A percentile compares a stretch with the other conserved stretches of the same genome.
These are phyloP conservation scores for Chloris gayana DNA, from an alignment of 176 grass and related monocot species.

Conservation along the genomic window DNA sequence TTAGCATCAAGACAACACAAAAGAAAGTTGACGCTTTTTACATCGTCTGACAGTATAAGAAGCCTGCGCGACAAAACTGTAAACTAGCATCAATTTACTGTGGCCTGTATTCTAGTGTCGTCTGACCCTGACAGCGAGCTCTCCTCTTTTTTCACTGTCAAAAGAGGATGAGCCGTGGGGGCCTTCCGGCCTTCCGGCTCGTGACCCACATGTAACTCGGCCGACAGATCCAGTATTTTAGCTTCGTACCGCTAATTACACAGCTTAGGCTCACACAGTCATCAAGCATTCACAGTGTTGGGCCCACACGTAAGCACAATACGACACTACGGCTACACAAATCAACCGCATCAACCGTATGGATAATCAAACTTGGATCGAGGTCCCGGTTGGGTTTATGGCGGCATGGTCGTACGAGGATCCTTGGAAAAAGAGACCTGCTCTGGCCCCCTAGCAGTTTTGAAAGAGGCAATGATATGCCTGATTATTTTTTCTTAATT, in stretches of 20 bases:
- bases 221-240: constrained; percentile 39
- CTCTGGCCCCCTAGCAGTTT: no score
- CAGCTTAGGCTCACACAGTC: not conserved
- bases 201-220: constrained; percentile 23
- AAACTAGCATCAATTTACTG: constrained; percentile 31
- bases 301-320: not conserved
- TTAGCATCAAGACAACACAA: not conserved
- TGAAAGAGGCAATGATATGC: no score
- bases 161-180: not conserved
- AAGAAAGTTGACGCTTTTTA: not conserved
- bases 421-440: no score
- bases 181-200: not conserved
- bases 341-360: constrained; percentile 1
- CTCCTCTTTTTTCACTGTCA: not conserved
- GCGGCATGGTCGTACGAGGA: not conserved
- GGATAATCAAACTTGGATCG: not conserved
- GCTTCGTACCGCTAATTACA: not conserved
- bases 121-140: constrained; percentile 1
- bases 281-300: not conserved
- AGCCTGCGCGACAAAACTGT: not conserved
- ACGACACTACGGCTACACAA: not conserved
- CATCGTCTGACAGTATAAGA: not conserved
- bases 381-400: not conserved
- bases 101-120: constrained; percentile 3
- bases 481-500: no score